Percentiles rank a stretch among this genome's conserved stretches.
Conservation (phyloP, 805 yeast genomes). For the Zygoascus tannicola region DNA sequence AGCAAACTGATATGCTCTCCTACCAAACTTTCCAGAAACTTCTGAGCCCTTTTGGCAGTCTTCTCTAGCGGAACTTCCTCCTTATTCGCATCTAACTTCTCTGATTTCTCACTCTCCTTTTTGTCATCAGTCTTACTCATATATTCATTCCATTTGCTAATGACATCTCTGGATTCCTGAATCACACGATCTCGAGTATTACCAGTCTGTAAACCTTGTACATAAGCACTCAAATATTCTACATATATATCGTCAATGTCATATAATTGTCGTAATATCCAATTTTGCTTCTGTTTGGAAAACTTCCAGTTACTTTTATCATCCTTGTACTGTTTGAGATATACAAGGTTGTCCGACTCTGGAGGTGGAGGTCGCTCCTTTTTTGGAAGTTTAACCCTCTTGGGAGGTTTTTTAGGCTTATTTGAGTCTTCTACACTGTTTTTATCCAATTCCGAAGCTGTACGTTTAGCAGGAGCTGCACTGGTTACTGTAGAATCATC, state of each 20-base stretch:
- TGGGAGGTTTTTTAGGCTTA: constrained; percentile 49
- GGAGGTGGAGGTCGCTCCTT: constrained; percentile 59
- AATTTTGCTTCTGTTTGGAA: constrained; percentile 77
- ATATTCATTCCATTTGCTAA: constrained; percentile 48
- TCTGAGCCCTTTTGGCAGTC: constrained; percentile 19
- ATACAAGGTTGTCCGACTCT: constrained; percentile 64
- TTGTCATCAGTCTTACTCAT: constrained; percentile 19
- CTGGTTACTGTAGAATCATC: too few species aligned
- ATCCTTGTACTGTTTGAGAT: constrained; percentile 47
- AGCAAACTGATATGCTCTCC: constrained; percentile 14
- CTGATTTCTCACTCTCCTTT: constrained; percentile 9
- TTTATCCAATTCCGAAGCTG: constrained; percentile 15
- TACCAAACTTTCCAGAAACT: constrained; percentile 10
- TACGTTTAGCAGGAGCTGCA: too few species aligned
- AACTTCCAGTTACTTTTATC: constrained; percentile 68
- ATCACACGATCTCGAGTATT: constrained; percentile 45
- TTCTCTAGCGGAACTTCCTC: constrained; percentile 19
- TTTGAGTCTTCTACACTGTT: constrained; percentile 6
- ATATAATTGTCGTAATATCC: constrained; percentile 60
- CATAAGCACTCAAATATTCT: constrained; percentile 40
- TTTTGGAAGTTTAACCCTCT: constrained; percentile 61
- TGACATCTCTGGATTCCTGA: constrained; percentile 38
- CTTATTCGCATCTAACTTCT: constrained; percentile 9
- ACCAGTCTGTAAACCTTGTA: constrained; percentile 61
- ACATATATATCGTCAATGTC: constrained; percentile 47